Percentiles rank a stretch among this genome's conserved stretches.
phyloP scores from a whole-genome alignment of 208 protist genomes.

The Trypanosoma avium region DNA sequence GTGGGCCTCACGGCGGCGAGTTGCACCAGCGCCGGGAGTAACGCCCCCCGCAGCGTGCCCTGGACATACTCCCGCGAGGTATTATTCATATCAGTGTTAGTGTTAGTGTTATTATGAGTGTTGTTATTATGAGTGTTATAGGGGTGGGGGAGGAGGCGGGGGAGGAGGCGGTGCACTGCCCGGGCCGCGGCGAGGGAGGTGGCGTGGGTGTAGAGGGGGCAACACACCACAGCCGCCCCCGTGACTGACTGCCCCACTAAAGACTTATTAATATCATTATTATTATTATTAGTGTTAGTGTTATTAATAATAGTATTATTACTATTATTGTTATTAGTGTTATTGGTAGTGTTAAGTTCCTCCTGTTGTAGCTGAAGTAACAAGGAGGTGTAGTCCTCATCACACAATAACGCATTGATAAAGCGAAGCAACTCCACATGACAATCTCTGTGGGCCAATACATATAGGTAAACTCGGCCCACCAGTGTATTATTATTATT shows the following conservation, averaged over 20 bases:
- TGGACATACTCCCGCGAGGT: constrained; percentile 85
- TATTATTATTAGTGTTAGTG: too few relatives aligned
- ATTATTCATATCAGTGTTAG: not conserved
- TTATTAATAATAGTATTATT: not conserved
- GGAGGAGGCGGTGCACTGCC: constrained; percentile 70
- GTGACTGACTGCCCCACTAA: too few relatives aligned
- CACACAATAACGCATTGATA: constrained; percentile 40
- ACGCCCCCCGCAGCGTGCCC: constrained; percentile 67
- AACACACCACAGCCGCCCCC: too few relatives aligned
- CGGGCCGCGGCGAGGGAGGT: constrained; percentile 37
- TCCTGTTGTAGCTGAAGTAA: constrained; percentile 4
- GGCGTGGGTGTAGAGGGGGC: not conserved
- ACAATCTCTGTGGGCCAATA: constrained; percentile 72
- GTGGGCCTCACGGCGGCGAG: constrained; percentile 80
- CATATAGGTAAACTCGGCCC: constrained; percentile 69
- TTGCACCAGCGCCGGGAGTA: constrained; percentile 85
- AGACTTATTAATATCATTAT: too few relatives aligned
- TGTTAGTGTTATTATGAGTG: not conserved
- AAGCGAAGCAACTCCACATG: constrained; percentile 52
- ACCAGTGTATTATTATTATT: constrained; percentile 61
- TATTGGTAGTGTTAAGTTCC: not conserved
- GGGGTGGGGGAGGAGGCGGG: too few relatives aligned
- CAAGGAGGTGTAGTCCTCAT: constrained; percentile 38
- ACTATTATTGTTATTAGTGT: not conserved
- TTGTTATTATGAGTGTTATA: not conserved